Evolutionary conservation across 1,284 basidiomycete species (phyloP), one percentile per base, ranked within the genome.

Genomic region (Austroboletus niveus): DNA sequence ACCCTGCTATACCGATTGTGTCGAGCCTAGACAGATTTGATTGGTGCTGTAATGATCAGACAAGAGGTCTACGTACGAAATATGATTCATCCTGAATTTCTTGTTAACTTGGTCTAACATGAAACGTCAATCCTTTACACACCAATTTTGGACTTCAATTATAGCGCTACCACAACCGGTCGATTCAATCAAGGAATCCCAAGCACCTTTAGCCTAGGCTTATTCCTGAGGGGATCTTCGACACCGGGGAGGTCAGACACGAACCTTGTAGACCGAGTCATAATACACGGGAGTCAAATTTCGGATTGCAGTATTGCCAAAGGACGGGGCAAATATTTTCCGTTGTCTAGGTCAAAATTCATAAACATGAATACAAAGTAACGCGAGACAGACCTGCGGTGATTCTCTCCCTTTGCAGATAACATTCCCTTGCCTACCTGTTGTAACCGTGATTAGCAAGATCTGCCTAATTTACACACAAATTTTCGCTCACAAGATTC

Each of bases 1-100:
- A 85, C 0, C 81, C 82, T 1, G 80, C 79, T 45, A 84, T 80
- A 2, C 84, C 82, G 49, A 85, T 73, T 4, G 75, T 76, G 61
- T 85, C 82, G 8, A 84, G 71, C 1, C 81, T 82, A 52, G 9
- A 32, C 5, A 12, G 29, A 11, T 4, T 3, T 17, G 5, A 78
- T 81, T 4, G 39, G 39, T 5, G 5, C 7, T 20, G 20, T 9
- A 29, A 36, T 7, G 29, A 27, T 20, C 12, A 34, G 30, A 11
- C 77, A 0, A 29, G 55, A 9, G 17, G 35, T 17, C 17, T 0
- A 59, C 75, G 32, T 61, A 79, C 78, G 79, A 72, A 20, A 79
- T 65, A 20, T 64, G 66, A 54, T 79, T 79, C 77, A 79, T 78
- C 75, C 79, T 72, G 75, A 74, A 20, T 17, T 34, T 8, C 27